Conservation (phyloP, 2,329 filamentous ascomycete species). For the Ophiocordyceps camponoti-saundersi region DNA sequence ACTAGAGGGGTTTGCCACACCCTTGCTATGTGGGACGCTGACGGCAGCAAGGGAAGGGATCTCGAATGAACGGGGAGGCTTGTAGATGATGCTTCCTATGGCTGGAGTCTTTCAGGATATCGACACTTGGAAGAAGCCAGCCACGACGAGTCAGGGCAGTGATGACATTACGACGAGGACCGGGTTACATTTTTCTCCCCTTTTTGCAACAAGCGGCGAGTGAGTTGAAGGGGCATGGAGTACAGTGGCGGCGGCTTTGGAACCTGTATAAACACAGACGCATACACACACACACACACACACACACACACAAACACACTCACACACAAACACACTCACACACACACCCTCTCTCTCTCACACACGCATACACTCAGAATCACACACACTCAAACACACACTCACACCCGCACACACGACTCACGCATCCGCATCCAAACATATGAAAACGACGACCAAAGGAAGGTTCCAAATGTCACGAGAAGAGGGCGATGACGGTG, state of each 20-base stretch:
- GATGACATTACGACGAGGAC: not conserved
- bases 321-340: too few relatives aligned
- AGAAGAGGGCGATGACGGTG: not conserved
- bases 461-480: not conserved
- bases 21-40: not conserved
- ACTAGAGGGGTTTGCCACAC: constrained; percentile 12
- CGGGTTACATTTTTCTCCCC: too few relatives aligned
- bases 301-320: too few relatives aligned
- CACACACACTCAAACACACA: too few relatives aligned
- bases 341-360: too few relatives aligned
- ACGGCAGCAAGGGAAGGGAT: not conserved
- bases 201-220: too few relatives aligned
- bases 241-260: too few relatives aligned
- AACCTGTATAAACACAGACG: too few relatives aligned
- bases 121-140: not conserved
- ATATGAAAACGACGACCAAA: not conserved
- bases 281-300: too few relatives aligned
- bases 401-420: too few relatives aligned
- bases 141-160: not conserved
- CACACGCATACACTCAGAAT: too few relatives aligned
- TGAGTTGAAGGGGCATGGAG: not conserved
- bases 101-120: not conserved
- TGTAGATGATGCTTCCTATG: not conserved
- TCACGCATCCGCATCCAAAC: not conserved
- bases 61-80: too few relatives aligned